Percentiles rank a stretch among this genome's conserved stretches.
Conservation (phyloP, 768 basidiomycete species). For the Russula sp. region DNA sequence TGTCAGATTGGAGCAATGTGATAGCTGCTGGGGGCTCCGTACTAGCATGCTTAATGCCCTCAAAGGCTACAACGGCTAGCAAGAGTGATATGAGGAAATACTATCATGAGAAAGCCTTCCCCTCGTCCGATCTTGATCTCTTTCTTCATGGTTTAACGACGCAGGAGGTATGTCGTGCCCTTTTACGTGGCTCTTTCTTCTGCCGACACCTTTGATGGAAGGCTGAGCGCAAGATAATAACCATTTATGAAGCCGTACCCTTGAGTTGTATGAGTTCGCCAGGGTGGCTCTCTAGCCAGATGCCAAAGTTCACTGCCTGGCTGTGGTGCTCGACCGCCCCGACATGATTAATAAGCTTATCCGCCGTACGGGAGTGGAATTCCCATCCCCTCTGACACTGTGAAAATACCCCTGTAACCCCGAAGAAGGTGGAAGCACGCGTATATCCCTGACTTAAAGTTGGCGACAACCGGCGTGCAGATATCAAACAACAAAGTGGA, state of each 20-base stretch:
- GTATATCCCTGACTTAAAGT: constrained; percentile 54
- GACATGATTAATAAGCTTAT: constrained; percentile 53
- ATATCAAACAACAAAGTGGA: constrained; percentile 33
- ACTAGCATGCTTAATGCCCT: constrained; percentile 50
- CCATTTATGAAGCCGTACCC: constrained; percentile 51
- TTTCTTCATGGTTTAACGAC: constrained; percentile 54
- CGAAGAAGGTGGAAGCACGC: constrained; percentile 32
- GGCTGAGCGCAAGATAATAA: constrained; percentile 53
- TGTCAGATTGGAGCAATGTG: constrained; percentile 56
- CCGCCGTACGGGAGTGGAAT: constrained; percentile 40
- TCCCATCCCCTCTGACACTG: constrained; percentile 23
- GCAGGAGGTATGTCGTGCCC: constrained; percentile 35
- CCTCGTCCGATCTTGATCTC: constrained; percentile 56
- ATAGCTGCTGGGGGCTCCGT: constrained; percentile 56
- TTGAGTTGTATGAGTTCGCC: constrained; percentile 38
- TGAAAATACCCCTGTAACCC: constrained; percentile 26
- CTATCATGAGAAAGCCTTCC: constrained; percentile 48
- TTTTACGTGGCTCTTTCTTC: neutral
- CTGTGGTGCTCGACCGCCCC: constrained; percentile 36
- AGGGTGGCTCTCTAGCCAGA: constrained; percentile 25
- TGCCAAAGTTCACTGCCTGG: neutral
- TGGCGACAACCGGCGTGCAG: constrained; percentile 54
- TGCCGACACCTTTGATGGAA: constrained; percentile 17
- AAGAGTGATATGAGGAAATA: constrained; percentile 52
- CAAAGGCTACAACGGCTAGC: constrained; percentile 40